Evolutionary conservation across 176 grass and related monocot genomes (phyloP), one percentile per base, ranked within the genome.

Genomic region (Oryza nivara): DNA sequence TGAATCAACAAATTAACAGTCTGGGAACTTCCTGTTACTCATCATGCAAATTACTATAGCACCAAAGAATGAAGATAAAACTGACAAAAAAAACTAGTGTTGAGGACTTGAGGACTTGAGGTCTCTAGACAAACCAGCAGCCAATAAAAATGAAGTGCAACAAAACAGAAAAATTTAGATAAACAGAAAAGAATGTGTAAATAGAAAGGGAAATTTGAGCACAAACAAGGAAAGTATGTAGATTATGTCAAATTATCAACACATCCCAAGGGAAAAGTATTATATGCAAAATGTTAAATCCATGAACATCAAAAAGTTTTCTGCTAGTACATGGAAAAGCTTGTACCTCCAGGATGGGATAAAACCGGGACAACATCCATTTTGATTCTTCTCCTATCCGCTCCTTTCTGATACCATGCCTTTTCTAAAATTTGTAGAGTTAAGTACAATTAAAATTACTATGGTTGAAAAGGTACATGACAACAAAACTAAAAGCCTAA

Each of bases 301-400:
- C 43, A 44, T 44, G 43, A 44, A 44, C 8, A 9, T 44, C 43
- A 9, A 44, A 44, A 44, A 44, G 9, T 44, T 44, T 44, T 44
- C 9, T 2, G 43, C 43, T 44, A 44, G 43, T 44, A 44, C 43
- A 44, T 44, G 9, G 43, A 44, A 44, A 9, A 25, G 69, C 70
- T 73, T 68, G 17, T 71, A 97, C 94, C 94, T 94, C 94, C 30
- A 97, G 87, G 65, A 97, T 41, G 74, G 92, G 94, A 88, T 97
- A 94, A 97, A 97, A 97, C 25, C 86, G 76, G 66, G 92, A 97
- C 10, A 92, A 74, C 64, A 78, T 86, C 94, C 92, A 94, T 66
- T 86, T 87, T 76, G 88, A 89, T 61, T 88, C 89, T 74, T 97
- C 92, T 36, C 85, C 81, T 22, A 71, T 84, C 64, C 89, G 84